phyloP scores from a whole-genome alignment of 495 filamentous ascomycete species.

The Talaromyces ruber region DNA sequence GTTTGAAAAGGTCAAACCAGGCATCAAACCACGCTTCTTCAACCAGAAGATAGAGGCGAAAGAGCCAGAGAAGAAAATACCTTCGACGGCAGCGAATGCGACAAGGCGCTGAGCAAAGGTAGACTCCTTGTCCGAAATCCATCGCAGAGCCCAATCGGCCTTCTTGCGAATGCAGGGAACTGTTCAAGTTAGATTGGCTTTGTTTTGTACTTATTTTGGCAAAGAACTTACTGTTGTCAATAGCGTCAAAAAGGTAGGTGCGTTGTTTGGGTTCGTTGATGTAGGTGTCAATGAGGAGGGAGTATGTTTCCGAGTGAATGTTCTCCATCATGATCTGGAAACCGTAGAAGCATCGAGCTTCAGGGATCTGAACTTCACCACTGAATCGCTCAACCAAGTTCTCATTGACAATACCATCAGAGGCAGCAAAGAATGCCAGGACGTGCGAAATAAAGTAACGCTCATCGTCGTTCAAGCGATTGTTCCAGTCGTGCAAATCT shows the following conservation, averaged over 20 bases:
- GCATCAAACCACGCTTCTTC: slow-evolving; percentile 99
- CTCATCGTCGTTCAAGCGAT: slow-evolving; percentile 92
- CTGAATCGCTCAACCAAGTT: slow-evolving; percentile 98
- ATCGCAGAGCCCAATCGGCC: slow-evolving; percentile 92
- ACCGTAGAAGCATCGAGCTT: slow-evolving; percentile 99
- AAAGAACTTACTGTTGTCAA: slow-evolving; percentile 74
- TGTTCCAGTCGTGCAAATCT: slow-evolving; percentile 98
- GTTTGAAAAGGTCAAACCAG: slow-evolving; percentile 97
- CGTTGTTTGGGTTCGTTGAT: slow-evolving; percentile 98
- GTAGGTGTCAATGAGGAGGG: slow-evolving; percentile 97
- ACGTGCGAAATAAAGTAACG: slow-evolving; percentile 97
- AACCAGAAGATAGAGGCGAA: slow-evolving; percentile 99
- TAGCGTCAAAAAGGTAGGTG: slow-evolving; percentile 92
- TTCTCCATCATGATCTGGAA: slow-evolving; percentile 99
- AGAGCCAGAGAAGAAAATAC: slow-evolving; percentile 99
- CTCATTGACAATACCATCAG: slow-evolving; percentile 98
- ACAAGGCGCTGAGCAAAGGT: slow-evolving; percentile 94
- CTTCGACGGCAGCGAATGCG: slow-evolving; percentile 95
- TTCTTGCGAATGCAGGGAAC: slow-evolving; percentile 95
- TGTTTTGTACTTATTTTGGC: not conserved
- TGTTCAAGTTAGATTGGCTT: slow-evolving; percentile 25
- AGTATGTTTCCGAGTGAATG: slow-evolving; percentile 99
- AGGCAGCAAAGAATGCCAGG: slow-evolving; percentile 98
- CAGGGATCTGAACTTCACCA: slow-evolving; percentile 91
- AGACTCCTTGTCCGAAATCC: slow-evolving; percentile 87